phyloP scores from a whole-genome alignment of 148 eudicot genomes.

The Rhododendron henanense region DNA sequence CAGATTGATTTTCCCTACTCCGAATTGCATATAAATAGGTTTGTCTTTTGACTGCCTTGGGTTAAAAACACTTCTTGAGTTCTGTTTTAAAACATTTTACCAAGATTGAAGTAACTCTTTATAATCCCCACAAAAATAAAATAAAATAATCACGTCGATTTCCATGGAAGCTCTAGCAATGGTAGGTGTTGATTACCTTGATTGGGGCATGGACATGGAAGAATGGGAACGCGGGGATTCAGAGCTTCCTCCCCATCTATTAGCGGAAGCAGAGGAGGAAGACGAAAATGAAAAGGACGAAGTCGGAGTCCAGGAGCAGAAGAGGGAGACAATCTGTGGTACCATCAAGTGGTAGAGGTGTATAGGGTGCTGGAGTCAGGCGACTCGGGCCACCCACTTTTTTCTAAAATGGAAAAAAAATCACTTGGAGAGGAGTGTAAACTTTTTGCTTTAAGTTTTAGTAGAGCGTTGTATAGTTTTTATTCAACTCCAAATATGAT shows the following conservation, averaged over 20 bases:
- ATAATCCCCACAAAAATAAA: too few species aligned
- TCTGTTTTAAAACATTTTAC: neutral
- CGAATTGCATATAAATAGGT: neutral
- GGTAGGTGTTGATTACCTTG: neutral
- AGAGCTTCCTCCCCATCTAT: neutral
- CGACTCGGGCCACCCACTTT: too few species aligned
- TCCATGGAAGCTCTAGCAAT: constrained; percentile 8
- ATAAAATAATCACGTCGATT: neutral
- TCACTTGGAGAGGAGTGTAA: too few species aligned
- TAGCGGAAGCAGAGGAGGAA: neutral
- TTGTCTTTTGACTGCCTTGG: neutral
- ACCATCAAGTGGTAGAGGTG: too few species aligned
- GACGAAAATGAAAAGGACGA: neutral
- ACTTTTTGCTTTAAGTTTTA: too few species aligned
- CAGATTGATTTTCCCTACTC: neutral
- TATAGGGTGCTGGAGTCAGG: too few species aligned
- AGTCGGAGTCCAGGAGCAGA: neutral
- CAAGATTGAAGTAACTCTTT: too few species aligned
- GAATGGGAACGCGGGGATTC: neutral
- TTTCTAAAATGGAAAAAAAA: too few species aligned
- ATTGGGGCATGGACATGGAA: neutral
- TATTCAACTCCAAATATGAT: too few species aligned
- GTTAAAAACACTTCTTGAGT: neutral
- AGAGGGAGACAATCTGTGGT: neutral
- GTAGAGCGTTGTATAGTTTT: too few species aligned